Conservation (phyloP, 768 basidiomycete species). For the Suillus subalutaceus region DNA sequence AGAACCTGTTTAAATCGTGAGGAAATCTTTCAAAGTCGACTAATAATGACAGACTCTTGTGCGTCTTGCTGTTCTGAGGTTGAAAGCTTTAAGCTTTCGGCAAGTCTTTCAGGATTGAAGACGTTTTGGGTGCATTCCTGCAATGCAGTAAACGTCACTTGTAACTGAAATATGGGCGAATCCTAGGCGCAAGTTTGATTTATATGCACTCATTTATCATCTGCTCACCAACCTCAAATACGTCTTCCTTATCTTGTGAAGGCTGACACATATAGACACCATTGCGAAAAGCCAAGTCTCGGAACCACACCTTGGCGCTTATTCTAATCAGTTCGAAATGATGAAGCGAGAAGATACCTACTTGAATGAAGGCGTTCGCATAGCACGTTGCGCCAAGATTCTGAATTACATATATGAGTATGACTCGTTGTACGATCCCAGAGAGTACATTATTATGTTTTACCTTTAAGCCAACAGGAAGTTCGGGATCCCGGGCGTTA, state of each 20-base stretch:
- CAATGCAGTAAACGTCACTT: constrained; percentile 83
- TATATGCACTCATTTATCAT: not conserved
- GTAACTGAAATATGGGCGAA: constrained; percentile 77
- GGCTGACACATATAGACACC: constrained; percentile 82
- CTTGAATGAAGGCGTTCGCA: constrained; percentile 93
- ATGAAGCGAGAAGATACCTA: constrained; percentile 29
- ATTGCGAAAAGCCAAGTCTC: constrained; percentile 77
- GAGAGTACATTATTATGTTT: not conserved
- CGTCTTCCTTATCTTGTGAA: constrained; percentile 47
- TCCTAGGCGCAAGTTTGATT: constrained; percentile 45
- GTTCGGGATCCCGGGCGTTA: constrained; percentile 49
- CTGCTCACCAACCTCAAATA: constrained; percentile 43
- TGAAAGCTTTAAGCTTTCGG: constrained; percentile 81
- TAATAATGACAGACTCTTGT: constrained; percentile 69
- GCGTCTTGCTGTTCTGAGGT: constrained; percentile 94
- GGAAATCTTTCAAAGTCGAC: constrained; percentile 7
- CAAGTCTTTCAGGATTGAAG: constrained; percentile 84
- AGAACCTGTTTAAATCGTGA: constrained; percentile 60
- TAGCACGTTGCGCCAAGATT: constrained; percentile 98
- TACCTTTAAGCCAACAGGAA: constrained; percentile 82
- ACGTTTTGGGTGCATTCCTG: constrained; percentile 70
- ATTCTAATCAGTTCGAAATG: constrained; percentile 11
- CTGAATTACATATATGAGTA: constrained; percentile 40
- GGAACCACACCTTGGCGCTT: constrained; percentile 80
- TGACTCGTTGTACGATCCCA: constrained; percentile 7